Evolutionary conservation across 192 early-diverging fungal species (phyloP).

Genomic region (Radiomyces spectabilis): DNA sequence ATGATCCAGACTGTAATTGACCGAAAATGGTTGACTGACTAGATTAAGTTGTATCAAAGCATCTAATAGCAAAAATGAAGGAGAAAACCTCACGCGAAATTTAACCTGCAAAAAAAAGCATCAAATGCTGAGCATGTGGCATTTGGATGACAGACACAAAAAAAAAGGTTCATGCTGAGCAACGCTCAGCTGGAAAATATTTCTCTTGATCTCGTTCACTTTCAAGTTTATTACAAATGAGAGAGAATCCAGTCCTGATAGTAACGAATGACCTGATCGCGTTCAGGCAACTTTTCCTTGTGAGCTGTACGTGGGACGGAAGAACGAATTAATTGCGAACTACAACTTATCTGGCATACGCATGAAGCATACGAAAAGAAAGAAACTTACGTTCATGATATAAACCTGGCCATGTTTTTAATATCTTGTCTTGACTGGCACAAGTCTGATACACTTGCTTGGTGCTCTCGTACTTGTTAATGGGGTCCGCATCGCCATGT

Average conservation of each 20-base stretch:
- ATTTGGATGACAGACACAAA: no score
- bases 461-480: constrained; percentile 26
- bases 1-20: no score
- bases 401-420: constrained; percentile 16
- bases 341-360: not conserved
- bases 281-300: constrained; percentile 23
- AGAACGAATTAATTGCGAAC: not conserved
- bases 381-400: constrained; percentile 33
- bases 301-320: constrained; percentile 16
- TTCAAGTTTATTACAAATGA: constrained; percentile 3
- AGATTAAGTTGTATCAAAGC: no score
- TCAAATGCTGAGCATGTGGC: no score
- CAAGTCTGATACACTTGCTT: constrained; percentile 32
- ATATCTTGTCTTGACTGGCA: constrained; percentile 32
- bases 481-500: constrained; percentile 42
- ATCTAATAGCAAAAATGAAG: no score
- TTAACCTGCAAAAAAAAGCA: no score
- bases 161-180: no score
- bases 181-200: no score
- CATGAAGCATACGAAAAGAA: no score
- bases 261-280: constrained; percentile 28
- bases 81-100: no score
- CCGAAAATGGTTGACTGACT: no score
- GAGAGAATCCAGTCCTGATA: constrained; percentile 32
- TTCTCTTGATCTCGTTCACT: no score